Base-by-base conservation (phyloP, 805 yeast species). In the Cephaloascus fragrans region DNA sequence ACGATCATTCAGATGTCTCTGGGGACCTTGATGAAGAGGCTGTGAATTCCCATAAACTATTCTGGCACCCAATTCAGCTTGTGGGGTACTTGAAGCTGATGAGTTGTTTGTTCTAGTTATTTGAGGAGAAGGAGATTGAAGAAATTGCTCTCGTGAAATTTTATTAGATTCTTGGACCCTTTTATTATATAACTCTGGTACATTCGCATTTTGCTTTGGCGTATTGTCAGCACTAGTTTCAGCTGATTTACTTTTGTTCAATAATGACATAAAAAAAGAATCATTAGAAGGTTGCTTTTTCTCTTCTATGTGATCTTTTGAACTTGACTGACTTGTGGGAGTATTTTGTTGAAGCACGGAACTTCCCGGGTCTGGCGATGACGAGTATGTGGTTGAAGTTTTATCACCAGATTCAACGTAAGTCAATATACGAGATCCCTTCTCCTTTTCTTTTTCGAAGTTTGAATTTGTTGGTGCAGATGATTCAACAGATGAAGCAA, bases 221-320 rank as follows among this genome's bases (percentile, higher is more conserved):
- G 28, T 23, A 23, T 23, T 23, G 12, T 23, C 12, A 6, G 33
- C 36, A 35, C 6, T 35, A 19, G 26, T 31, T 8, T 14, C 17
- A 5, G 8, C 18, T 3, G 38, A 40, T n/a, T 53, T 49, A 10
- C 56, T 50, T 42, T 67, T 69, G 32, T 63, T 59, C 44, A 73
- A 51, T 39, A 73, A 53, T 4, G 77, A 64, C 56, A 67, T 60
- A 47, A 73, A 69, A 43, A 73, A 73, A 14, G 64, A 51, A 42
- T 71, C 75, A 45, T 62, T 59, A n/a, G 51, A 42, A 15, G 45
- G 32, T 23, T 23, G 6, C 28, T 23, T 23, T n/a, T n/a, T n/a
- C 28, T 23, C 28, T 23, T 23, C 28, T 12, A 23, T 12, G 12
- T 8, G 10, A 8, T 23, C 28, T 6, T 6, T 23, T 8, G 28